Evolutionary conservation across 2,329 filamentous ascomycete genomes (phyloP), one percentile per base, ranked within the genome.

Genomic region (Waltergamsia citrina): DNA sequence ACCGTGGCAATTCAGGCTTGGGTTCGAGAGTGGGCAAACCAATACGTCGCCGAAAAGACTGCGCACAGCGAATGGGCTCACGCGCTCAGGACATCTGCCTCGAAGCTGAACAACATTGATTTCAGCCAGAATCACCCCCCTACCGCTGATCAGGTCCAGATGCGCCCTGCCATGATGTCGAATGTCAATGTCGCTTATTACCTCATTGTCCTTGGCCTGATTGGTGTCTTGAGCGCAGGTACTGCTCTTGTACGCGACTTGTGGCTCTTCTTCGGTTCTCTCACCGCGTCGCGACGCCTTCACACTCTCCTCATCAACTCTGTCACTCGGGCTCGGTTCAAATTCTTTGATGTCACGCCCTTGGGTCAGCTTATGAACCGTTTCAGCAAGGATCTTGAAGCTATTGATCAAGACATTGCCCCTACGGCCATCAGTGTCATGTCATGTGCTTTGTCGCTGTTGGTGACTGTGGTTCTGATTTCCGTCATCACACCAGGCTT

Each of bases 291-390:
- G 18, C 81, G 75, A 63, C 80, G 78, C 45, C 77, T 98, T 15
- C 92, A 98, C 54, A 71, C 80, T 43, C 67, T 74, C 23, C 67
- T 98, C 35, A 81, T 98, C 54, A 69, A 74, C 19, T 70, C 82
- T 2, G 78, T 98, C 17, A 82, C 85, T 11, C 78, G 88, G 44
- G 92, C 92, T 20, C 90, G 87, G 53, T 96, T 98, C 68, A 87
- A 85, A 52, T 98, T 98, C 63, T 98, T 98, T 50, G 92, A 98
- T 51, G 83, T 90, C 2, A 98, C 92, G 1, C 92, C 92, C 3
- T 73, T 96, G 1, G 92, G 92, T 10, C 90, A 95, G 58, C 71
- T 98, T 49, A 96, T 96, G 81, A 98, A 98, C 59, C 78, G 92
- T 15, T 98, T 98, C 62, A 96, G 90, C 54, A 96, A 96, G 59